These are phyloP conservation scores for Prunus fruticosa DNA, from an alignment of 306 rosid species.

Conservation along the genomic window DNA sequence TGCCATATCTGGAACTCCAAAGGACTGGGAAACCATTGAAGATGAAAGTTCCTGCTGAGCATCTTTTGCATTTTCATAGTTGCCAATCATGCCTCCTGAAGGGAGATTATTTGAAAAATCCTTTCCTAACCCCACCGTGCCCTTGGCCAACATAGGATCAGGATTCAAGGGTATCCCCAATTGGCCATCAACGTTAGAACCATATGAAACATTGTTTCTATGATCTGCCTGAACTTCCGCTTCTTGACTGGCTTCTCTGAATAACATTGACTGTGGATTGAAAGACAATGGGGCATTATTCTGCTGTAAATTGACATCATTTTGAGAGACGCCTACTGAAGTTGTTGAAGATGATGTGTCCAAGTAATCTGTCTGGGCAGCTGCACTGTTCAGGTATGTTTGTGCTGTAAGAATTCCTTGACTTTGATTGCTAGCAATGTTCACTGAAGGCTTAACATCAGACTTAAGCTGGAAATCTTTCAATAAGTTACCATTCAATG, in stretches of 20 bases:
- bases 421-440: slow-evolving; percentile 61
- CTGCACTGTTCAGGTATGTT: slow-evolving; percentile 42
- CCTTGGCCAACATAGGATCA: slow-evolving; percentile 67
- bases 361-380: slow-evolving; percentile 76
- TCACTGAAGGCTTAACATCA: slow-evolving; percentile 72
- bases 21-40: slow-evolving; percentile 82
- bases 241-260: slow-evolving; percentile 68
- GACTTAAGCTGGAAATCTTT: slow-evolving; percentile 62
- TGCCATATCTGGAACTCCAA: slow-evolving; percentile 87
- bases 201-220: slow-evolving; percentile 54
- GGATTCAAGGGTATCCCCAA: slow-evolving; percentile 53
- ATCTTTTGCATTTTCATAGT: slow-evolving; percentile 59
- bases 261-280: slow-evolving; percentile 65
- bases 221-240: slow-evolving; percentile 68
- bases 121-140: slow-evolving; percentile 47
- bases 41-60: slow-evolving; percentile 90
- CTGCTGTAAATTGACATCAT: slow-evolving; percentile 63
- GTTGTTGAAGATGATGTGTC: slow-evolving; percentile 95
- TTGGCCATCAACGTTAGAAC: slow-evolving; percentile 53
- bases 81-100: slow-evolving; percentile 56
- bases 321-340: slow-evolving; percentile 82
- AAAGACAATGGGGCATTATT: slow-evolving; percentile 56
- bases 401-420: slow-evolving; percentile 62
- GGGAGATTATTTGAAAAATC: slow-evolving; percentile 59
- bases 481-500: slow-evolving; percentile 51